Percentiles rank a stretch among this genome's conserved stretches.
Evolutionary conservation across 2,329 filamentous ascomycete species (phyloP).

Genomic region (Zymoseptoria crescenta): DNA sequence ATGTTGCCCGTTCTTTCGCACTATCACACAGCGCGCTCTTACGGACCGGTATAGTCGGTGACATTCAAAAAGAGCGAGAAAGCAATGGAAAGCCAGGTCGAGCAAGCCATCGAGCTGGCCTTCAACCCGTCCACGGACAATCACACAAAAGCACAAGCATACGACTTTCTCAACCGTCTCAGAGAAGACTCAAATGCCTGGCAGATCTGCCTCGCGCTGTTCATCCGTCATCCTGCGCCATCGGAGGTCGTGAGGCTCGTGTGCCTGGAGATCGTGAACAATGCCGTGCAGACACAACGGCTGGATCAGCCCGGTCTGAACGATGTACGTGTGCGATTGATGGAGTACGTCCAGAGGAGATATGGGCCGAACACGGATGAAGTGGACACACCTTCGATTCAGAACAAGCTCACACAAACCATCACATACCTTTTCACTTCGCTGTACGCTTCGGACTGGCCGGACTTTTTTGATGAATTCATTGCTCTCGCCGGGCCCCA

Average conservation of each 20-base stretch:
- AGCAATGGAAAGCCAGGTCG: conserved; percentile 54
- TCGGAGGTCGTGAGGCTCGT: conserved; percentile 83
- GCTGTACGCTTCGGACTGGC: conserved; percentile 80
- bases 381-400: conserved; percentile 67
- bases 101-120: conserved; percentile 92
- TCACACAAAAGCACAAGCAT: conserved; percentile 70
- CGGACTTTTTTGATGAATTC: conserved; percentile 85
- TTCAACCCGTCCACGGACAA: conserved; percentile 73
- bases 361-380: conserved; percentile 54
- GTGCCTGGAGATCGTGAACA: conserved; percentile 87
- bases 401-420: conserved; percentile 96
- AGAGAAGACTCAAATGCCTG: conserved; percentile 76
- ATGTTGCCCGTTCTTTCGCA: not conserved
- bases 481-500: conserved; percentile 63
- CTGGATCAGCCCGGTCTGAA: conserved; percentile 65
- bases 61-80: not conserved
- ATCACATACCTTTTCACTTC: conserved; percentile 87
- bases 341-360: conserved; percentile 69
- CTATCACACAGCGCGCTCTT: not conserved
- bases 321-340: conserved; percentile 71
- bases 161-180: conserved; percentile 69
- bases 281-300: conserved; percentile 71
- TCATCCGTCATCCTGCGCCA: conserved; percentile 66
- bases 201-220: conserved; percentile 82
- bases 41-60: not conserved